Conservation (phyloP, 2,329 filamentous ascomycete species). For the Kalaharituber pfeilii region DNA sequence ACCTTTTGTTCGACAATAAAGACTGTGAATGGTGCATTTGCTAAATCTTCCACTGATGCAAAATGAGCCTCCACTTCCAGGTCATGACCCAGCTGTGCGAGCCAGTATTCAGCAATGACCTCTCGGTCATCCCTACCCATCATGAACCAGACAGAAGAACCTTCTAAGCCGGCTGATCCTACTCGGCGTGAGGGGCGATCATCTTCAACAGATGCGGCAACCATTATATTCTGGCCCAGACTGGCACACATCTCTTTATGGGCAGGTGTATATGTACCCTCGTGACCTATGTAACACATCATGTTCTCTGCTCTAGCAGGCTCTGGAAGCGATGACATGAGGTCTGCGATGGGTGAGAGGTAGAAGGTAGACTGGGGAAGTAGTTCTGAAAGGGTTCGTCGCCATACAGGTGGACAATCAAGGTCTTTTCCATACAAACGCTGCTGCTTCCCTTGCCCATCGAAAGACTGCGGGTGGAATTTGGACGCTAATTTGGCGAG, state of each 20-base stretch:
- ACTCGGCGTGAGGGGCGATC: not conserved
- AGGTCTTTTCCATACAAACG: slow-evolving; percentile 94
- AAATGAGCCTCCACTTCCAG: slow-evolving; percentile 96
- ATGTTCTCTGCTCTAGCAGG: slow-evolving; percentile 88
- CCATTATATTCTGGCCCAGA: slow-evolving; percentile 95
- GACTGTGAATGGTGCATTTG: slow-evolving; percentile 78
- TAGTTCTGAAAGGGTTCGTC: slow-evolving; percentile 55
- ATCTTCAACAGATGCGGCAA: slow-evolving; percentile 52
- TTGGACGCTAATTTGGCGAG: slow-evolving; percentile 72
- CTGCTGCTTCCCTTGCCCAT: slow-evolving; percentile 61
- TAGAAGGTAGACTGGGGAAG: slow-evolving; percentile 78
- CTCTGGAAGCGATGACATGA: slow-evolving; percentile 80
- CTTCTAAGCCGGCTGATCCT: slow-evolving; percentile 57
- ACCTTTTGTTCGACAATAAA: slow-evolving; percentile 81
- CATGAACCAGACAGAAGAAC: slow-evolving; percentile 98
- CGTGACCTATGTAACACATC: slow-evolving; percentile 96
- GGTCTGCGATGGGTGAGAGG: slow-evolving; percentile 70
- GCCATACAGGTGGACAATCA: slow-evolving; percentile 80
- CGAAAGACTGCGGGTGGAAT: slow-evolving; percentile 57
- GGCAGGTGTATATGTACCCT: slow-evolving; percentile 88
- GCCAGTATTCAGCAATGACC: slow-evolving; percentile 80
- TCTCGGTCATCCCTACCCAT: slow-evolving; percentile 86
- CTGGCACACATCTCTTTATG: slow-evolving; percentile 97
- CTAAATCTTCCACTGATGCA: slow-evolving; percentile 89
- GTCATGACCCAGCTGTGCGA: slow-evolving; percentile 83